Evolutionary conservation across 352 stramenopile species (phyloP).

Genomic region (Globisporangium canariense): DNA sequence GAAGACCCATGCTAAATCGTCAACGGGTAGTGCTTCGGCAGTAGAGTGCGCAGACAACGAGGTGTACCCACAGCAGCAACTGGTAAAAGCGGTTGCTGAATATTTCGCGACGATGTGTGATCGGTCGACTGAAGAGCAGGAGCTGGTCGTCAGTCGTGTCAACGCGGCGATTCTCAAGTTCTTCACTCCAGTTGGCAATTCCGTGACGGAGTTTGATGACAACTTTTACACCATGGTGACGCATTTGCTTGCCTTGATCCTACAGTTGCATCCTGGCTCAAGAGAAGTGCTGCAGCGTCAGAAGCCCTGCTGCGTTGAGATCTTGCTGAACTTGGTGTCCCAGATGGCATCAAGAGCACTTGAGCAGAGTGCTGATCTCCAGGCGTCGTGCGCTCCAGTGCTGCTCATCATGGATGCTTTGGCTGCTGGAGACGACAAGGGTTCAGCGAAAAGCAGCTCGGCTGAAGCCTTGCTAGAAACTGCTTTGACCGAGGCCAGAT

Average conservation of each 20-base stretch:
- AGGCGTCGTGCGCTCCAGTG: conserved; percentile 49
- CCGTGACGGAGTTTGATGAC: conserved; percentile 14
- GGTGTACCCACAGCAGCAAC: conserved; percentile 37
- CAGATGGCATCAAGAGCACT: conserved; percentile 3
- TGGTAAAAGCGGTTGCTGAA: conserved; percentile 63
- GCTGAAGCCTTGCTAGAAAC: conserved; percentile 9
- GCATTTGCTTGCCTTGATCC: conserved; percentile 69
- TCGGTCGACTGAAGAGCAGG: conserved; percentile 52
- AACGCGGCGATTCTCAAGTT: conserved; percentile 44
- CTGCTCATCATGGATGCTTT: conserved; percentile 68
- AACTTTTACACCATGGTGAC: conserved; percentile 42
- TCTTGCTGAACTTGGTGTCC: conserved; percentile 41
- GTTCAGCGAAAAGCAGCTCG: background rate
- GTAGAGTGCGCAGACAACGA: too few species aligned
- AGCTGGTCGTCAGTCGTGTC: conserved; percentile 49
- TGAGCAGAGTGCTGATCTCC: conserved; percentile 9
- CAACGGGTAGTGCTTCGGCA: background rate
- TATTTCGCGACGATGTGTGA: conserved; percentile 62
- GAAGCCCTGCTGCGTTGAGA: conserved; percentile 42
- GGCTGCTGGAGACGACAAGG: conserved; percentile 9
- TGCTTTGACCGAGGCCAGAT: conserved; percentile 10
- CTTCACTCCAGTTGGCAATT: conserved; percentile 27
- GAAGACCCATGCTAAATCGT: conserved; percentile 30
- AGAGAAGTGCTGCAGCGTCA: conserved; percentile 37
- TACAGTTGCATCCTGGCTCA: conserved; percentile 52